phyloP scores from a whole-genome alignment of 2,329 filamentous ascomycete genomes.

The Trichophaea hybrida region DNA sequence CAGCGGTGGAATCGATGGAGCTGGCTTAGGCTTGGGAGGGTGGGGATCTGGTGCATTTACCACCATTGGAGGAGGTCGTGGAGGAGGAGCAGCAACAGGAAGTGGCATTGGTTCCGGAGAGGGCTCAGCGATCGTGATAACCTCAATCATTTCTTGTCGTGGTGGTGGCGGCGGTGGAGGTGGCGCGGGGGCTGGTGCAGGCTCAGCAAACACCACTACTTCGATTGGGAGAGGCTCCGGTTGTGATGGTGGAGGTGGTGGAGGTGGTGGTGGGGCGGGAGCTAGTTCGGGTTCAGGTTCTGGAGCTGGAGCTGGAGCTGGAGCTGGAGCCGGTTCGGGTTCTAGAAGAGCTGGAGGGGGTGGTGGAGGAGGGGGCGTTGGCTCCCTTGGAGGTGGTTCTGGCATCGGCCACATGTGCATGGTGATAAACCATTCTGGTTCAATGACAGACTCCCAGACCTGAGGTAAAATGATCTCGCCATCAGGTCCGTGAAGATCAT shows the following conservation, averaged over 20 bases:
- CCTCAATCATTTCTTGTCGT: slow-evolving; percentile 8
- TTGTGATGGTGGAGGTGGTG: background rate
- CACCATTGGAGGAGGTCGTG: slow-evolving; percentile 9
- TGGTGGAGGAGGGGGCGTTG: slow-evolving; percentile 19
- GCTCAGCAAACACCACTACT: slow-evolving; percentile 2
- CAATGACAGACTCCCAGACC: slow-evolving; percentile 67
- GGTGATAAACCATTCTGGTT: slow-evolving; percentile 59
- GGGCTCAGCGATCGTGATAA: background rate
- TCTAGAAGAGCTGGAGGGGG: background rate
- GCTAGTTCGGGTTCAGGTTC: slow-evolving; percentile 16
- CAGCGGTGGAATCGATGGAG: slow-evolving; percentile 21
- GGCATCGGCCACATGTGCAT: slow-evolving; percentile 54
- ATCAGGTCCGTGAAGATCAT: slow-evolving; percentile 64
- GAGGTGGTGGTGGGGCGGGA: slow-evolving; percentile 21
- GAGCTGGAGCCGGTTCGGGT: slow-evolving; percentile 1
- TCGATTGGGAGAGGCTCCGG: slow-evolving; percentile 1
- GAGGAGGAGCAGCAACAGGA: slow-evolving; percentile 7
- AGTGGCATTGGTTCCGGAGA: slow-evolving; percentile 1
- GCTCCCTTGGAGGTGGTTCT: slow-evolving; percentile 30
- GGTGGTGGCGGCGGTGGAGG: slow-evolving; percentile 6
- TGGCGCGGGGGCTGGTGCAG: slow-evolving; percentile 14
- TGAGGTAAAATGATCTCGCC: slow-evolving; percentile 69
- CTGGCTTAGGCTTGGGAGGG: slow-evolving; percentile 5
- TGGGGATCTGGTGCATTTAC: slow-evolving; percentile 6
- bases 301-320: slow-evolving; percentile 15